A percentile compares a stretch with the other conserved stretches of the same genome.
phyloP scores from a whole-genome alignment of 2,329 filamentous ascomycete genomes.

The Paradendryphiella salina region DNA sequence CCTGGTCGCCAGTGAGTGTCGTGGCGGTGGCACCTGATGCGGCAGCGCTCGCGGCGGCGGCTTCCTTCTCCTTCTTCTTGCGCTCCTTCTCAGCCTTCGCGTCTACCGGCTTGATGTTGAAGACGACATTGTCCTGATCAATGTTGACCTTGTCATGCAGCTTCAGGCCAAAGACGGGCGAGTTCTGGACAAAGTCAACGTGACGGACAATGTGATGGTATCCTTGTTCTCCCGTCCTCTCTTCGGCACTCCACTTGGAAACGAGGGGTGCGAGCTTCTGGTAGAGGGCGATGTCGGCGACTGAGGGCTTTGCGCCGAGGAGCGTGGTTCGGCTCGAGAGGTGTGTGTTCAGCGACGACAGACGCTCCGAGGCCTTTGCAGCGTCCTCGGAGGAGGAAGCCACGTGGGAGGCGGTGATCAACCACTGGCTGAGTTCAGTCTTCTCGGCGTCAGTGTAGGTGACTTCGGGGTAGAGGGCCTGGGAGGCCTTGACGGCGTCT shows the following conservation, averaged over 20 bases:
- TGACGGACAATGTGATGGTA: slow-evolving; percentile 89
- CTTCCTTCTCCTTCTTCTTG: slow-evolving; percentile 92
- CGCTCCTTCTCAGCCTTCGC: slow-evolving; percentile 95
- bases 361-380: slow-evolving; percentile 62
- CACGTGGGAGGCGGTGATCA: slow-evolving; percentile 74
- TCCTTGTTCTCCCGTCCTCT: slow-evolving; percentile 86
- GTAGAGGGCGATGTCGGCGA: slow-evolving; percentile 84
- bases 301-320: slow-evolving; percentile 84
- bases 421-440: slow-evolving; percentile 87
- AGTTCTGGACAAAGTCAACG: slow-evolving; percentile 94
- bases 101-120: slow-evolving; percentile 86
- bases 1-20: slow-evolving; percentile 37
- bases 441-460: slow-evolving; percentile 79
- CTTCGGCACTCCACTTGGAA: slow-evolving; percentile 77
- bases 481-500: slow-evolving; percentile 51
- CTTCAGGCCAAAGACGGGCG: slow-evolving; percentile 68
- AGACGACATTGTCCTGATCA: slow-evolving; percentile 77
- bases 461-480: slow-evolving; percentile 68
- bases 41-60: slow-evolving; percentile 57
- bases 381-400: slow-evolving; percentile 62
- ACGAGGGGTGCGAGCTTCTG: slow-evolving; percentile 75
- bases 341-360: slow-evolving; percentile 81
- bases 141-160: slow-evolving; percentile 78
- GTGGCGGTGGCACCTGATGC: slow-evolving; percentile 54
- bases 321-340: slow-evolving; percentile 86